Conservation (phyloP, 75 land plant genomes). For the Sequoia sempervirens region DNA sequence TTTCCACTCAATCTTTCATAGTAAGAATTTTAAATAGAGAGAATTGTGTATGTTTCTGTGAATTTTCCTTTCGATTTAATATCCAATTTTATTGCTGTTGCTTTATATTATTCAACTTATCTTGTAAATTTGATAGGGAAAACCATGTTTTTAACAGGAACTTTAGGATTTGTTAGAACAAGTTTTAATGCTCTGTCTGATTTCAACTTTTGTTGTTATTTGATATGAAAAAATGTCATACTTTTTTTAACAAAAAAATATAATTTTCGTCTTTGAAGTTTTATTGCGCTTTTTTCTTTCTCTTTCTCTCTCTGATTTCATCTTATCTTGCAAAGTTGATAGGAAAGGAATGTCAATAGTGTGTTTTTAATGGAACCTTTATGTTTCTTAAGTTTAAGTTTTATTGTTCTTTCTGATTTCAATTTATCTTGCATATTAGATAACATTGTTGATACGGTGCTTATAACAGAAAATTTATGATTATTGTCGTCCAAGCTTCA, state of each 20-base stretch:
- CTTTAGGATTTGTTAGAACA: no score
- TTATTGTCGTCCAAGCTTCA: neutral
- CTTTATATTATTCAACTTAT: neutral
- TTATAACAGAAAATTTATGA: neutral
- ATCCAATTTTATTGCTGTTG: neutral
- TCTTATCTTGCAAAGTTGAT: neutral
- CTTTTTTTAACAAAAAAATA: no score
- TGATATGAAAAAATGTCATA: neutral
- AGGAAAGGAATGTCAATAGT: neutral
- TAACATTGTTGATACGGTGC: neutral
- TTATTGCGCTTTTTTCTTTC: no score
- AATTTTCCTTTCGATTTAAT: neutral
- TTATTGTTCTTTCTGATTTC: neutral
- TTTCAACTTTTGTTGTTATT: neutral
- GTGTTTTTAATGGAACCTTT: neutral
- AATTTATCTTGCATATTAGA: neutral
- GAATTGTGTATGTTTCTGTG: neutral
- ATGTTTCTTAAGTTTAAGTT: neutral
- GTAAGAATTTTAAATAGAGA: slow-evolving; percentile 11
- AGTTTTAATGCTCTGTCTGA: no score
- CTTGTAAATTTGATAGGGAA: neutral
- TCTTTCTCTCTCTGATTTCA: neutral
- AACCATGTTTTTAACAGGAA: neutral
- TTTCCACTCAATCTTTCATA: neutral
- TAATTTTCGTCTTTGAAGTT: no score